Conservation (phyloP, 2,329 filamentous ascomycete genomes). For the Aspergillus novoparasiticus region DNA sequence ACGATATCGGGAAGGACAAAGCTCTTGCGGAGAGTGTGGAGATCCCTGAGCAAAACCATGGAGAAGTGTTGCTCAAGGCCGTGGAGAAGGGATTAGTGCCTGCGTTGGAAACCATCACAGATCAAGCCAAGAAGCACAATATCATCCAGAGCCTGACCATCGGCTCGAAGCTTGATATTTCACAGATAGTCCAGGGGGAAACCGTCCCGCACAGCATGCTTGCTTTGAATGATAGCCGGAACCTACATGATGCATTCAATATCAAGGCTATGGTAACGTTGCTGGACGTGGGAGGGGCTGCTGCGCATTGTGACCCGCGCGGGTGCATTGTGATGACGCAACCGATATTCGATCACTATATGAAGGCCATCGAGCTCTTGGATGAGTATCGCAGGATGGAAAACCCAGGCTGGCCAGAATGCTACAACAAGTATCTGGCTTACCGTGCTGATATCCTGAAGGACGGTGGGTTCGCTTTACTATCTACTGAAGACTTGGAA, state of each 20-base stretch:
- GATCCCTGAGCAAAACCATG: background rate
- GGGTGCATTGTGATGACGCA: slow-evolving; percentile 37
- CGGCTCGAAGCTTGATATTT: slow-evolving; percentile 41
- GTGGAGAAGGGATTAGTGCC: slow-evolving; percentile 21
- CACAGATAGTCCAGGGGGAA: slow-evolving; percentile 44
- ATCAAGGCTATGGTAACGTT: slow-evolving; percentile 42
- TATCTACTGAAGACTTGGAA: slow-evolving; percentile 27
- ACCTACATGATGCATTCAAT: slow-evolving; percentile 31
- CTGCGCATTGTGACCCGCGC: slow-evolving; percentile 37
- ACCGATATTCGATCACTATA: slow-evolving; percentile 36
- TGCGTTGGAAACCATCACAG: slow-evolving; percentile 29
- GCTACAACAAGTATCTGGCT: slow-evolving; percentile 38
- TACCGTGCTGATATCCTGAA: slow-evolving; percentile 32
- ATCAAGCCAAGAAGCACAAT: slow-evolving; percentile 18
- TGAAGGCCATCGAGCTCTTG: slow-evolving; percentile 32
- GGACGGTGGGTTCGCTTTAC: slow-evolving; percentile 28
- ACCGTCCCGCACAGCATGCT: slow-evolving; percentile 35
- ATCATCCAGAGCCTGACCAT: slow-evolving; percentile 38
- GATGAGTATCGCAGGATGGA: slow-evolving; percentile 29
- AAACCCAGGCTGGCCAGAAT: slow-evolving; percentile 25
- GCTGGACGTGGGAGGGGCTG: slow-evolving; percentile 43
- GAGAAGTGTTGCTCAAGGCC: slow-evolving; percentile 14
- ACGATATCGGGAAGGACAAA: slow-evolving; percentile 44
- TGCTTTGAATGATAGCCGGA: slow-evolving; percentile 27
- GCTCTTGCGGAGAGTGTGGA: slow-evolving; percentile 22